Evolutionary conservation across 495 filamentous ascomycete genomes (phyloP).

Genomic region (Tuber calosporum): DNA sequence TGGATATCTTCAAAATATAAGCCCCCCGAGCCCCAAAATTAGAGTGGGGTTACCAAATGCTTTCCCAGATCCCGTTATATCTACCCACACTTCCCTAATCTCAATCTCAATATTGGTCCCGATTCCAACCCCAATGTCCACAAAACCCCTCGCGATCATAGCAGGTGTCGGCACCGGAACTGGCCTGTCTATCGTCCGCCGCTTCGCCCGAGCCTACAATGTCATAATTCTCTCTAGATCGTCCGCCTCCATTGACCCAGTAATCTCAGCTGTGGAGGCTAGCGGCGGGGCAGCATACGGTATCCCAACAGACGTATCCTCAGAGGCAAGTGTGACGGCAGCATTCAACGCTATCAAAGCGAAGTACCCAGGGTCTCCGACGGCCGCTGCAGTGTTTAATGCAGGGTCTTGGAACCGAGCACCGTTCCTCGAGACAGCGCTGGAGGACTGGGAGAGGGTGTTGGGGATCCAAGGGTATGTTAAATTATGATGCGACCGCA

Average conservation of each 20-base stretch:
- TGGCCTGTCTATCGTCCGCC: constrained; percentile 55
- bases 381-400: constrained; percentile 80
- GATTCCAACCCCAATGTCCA: constrained; percentile 40
- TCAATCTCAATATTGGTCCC: neutral
- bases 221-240: constrained; percentile 69
- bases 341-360: constrained; percentile 64
- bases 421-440: constrained; percentile 68
- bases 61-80: neutral
- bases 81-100: neutral
- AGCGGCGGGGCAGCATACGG: constrained; percentile 67
- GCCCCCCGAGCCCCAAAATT: neutral
- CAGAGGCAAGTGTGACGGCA: constrained; percentile 53
- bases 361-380: constrained; percentile 49
- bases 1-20: constrained; percentile 7
- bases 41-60: constrained; percentile 6
- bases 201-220: constrained; percentile 65
- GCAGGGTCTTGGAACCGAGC: constrained; percentile 64
- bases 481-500: neutral
- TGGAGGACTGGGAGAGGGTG: constrained; percentile 56
- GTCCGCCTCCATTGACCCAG: constrained; percentile 55
- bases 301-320: constrained; percentile 64
- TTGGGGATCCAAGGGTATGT: constrained; percentile 58
- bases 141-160: constrained; percentile 58
- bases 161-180: constrained; percentile 71
- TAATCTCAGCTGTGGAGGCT: constrained; percentile 68